Evolutionary conservation across 768 basidiomycete genomes (phyloP).

Genomic region (Megacollybia marginata): DNA sequence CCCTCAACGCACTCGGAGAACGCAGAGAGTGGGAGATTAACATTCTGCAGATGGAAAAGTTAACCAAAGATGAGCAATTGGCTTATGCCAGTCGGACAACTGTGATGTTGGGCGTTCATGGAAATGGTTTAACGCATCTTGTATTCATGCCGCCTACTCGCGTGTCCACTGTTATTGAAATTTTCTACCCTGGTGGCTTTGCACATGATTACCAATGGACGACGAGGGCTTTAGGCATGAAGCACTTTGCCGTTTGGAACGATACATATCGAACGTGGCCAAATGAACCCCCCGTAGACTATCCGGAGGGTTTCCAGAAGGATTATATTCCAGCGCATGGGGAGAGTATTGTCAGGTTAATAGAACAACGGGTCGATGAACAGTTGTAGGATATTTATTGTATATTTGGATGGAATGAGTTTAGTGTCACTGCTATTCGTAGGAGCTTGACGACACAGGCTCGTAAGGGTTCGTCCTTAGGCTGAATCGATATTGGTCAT

Average conservation of each 20-base stretch:
- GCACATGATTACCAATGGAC: constrained; percentile 89
- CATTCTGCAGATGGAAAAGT: constrained; percentile 52
- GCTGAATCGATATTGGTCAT: too few relatives aligned
- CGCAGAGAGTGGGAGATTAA: constrained; percentile 52
- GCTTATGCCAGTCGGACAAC: constrained; percentile 58
- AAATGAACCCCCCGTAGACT: constrained; percentile 43
- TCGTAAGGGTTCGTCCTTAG: too few relatives aligned
- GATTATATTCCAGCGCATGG: constrained; percentile 70
- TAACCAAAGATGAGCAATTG: constrained; percentile 75
- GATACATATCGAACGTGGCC: constrained; percentile 45
- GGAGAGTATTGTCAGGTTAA: constrained; percentile 53
- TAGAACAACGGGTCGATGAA: constrained; percentile 50
- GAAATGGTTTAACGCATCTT: constrained; percentile 81
- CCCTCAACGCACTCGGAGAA: constrained; percentile 42
- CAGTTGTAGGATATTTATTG: too few relatives aligned
- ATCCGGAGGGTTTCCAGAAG: constrained; percentile 83
- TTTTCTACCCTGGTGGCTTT: constrained; percentile 76
- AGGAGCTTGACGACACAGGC: too few relatives aligned
- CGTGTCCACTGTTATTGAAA: constrained; percentile 76
- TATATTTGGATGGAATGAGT: too few relatives aligned
- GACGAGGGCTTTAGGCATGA: constrained; percentile 60
- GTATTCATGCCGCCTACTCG: constrained; percentile 75
- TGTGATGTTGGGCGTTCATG: constrained; percentile 68
- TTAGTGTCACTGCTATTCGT: too few relatives aligned
- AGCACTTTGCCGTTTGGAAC: constrained; percentile 76